These are phyloP conservation scores for Phytophthora sp. DNA, from an alignment of 352 stramenopile species.

Conservation along the genomic window DNA sequence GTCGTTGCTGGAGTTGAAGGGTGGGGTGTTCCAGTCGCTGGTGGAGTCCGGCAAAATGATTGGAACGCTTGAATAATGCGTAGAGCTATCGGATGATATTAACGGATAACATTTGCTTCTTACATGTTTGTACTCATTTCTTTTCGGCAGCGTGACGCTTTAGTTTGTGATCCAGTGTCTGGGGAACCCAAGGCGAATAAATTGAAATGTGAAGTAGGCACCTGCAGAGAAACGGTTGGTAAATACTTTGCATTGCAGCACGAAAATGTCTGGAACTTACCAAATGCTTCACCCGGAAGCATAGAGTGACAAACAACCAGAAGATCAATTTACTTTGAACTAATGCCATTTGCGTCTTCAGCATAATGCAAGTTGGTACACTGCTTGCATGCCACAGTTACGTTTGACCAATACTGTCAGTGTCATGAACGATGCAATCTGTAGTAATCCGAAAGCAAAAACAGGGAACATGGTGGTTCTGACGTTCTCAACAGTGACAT, in stretches of 20 bases:
- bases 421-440: slow-evolving; percentile 26
- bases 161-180: background rate
- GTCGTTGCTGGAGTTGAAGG: slow-evolving; percentile 70
- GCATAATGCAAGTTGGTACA: slow-evolving; percentile 46
- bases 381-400: slow-evolving; percentile 6
- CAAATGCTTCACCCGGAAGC: slow-evolving; percentile 1
- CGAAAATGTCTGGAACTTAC: background rate
- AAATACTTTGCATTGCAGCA: too few species aligned
- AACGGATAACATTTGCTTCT: too few species aligned
- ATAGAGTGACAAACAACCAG: slow-evolving; percentile 22
- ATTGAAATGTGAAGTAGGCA: background rate
- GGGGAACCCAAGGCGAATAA: background rate
- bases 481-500: slow-evolving; percentile 1
- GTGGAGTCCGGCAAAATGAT: slow-evolving; percentile 16
- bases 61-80: background rate
- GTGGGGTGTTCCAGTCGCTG: slow-evolving; percentile 76
- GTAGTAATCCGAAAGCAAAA: slow-evolving; percentile 16
- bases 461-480: background rate
- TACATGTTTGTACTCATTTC: too few species aligned
- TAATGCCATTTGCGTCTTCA: slow-evolving; percentile 32
- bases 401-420: slow-evolving; percentile 1
- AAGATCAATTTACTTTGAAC: slow-evolving; percentile 42
- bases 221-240: too few species aligned
- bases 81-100: too few species aligned
- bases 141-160: too few species aligned